A percentile compares a stretch with the other conserved stretches of the same genome.
These are phyloP conservation scores for Aegilops sharonensis DNA, from an alignment of 176 grass and related monocot genomes.

Conservation along the genomic window DNA sequence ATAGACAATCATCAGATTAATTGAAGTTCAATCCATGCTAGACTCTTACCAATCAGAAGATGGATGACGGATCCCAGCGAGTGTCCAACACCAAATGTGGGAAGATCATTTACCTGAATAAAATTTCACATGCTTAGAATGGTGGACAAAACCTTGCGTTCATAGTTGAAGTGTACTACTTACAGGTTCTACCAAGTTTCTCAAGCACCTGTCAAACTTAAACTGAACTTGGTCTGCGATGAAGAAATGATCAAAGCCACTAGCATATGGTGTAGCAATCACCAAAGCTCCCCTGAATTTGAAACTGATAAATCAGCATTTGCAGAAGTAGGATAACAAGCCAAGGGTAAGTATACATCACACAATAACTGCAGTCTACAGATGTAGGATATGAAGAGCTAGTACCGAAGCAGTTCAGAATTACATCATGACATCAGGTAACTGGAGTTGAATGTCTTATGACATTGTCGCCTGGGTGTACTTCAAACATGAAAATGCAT, in stretches of 20 bases:
- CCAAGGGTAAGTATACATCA: not conserved
- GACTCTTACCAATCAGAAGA: slow-evolving; percentile 73
- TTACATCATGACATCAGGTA: not conserved
- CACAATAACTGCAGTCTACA: not conserved
- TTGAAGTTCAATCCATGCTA: not conserved
- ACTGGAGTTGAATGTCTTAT: not conserved
- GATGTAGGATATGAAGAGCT: not conserved
- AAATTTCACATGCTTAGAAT: slow-evolving; percentile 18
- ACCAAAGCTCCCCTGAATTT: slow-evolving; percentile 84
- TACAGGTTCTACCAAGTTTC: slow-evolving; percentile 69
- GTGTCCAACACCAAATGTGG: slow-evolving; percentile 92
- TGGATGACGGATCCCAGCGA: slow-evolving; percentile 89
- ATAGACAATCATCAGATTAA: slow-evolving; percentile 2
- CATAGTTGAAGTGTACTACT: slow-evolving; percentile 27
- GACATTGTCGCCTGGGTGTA: not conserved
- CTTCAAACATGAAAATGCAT: not conserved
- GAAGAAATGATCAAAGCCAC: slow-evolving; percentile 95
- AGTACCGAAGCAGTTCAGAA: not conserved
- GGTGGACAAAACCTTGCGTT: not conserved
- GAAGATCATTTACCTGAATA: slow-evolving; percentile 76
- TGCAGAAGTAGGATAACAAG: not conserved
- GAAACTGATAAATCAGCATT: slow-evolving; percentile 5
- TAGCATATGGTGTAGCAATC: slow-evolving; percentile 85
- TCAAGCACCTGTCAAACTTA: slow-evolving; percentile 93
- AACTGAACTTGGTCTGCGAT: slow-evolving; percentile 92